phyloP scores from a whole-genome alignment of 2,329 filamentous ascomycete genomes.

The Colletotrichum sp. region DNA sequence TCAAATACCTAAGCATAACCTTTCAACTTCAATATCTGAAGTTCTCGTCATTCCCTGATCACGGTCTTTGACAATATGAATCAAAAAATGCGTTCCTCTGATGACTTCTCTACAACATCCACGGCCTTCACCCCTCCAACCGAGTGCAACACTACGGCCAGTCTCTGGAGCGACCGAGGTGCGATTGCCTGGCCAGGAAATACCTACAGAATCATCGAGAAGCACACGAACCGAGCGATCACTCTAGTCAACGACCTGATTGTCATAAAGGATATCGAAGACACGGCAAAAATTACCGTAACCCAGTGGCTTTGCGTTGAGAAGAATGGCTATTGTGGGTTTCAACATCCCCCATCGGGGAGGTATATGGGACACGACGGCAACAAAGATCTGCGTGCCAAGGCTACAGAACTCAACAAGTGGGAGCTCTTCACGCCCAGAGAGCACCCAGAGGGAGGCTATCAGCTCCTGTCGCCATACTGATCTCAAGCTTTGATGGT shows the following conservation, averaged over 20 bases:
- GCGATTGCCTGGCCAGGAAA: conserved; percentile 22
- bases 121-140: not conserved
- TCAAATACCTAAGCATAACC: too few species aligned
- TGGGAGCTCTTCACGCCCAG: conserved; percentile 4
- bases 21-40: too few species aligned
- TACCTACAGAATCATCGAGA: conserved; percentile 22
- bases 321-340: conserved; percentile 41
- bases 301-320: conserved; percentile 40
- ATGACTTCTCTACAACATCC: not conserved
- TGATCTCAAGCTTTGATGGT: not conserved
- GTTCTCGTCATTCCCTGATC: too few species aligned
- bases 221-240: conserved; percentile 2
- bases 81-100: not conserved
- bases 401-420: rapidly evolving
- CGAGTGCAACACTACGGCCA: not conserved
- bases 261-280: not conserved
- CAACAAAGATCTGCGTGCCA: not conserved
- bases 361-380: conserved; percentile 37
- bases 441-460: not conserved
- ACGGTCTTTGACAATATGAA: not conserved
- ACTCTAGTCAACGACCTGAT: not conserved
- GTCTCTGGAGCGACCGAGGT: not conserved
- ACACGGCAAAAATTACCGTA: not conserved
- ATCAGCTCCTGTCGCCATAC: not conserved
- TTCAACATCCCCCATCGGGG: conserved; percentile 36